Evolutionary conservation across 139 green algal species (phyloP), one percentile per base, ranked within the genome.

Genomic region (Asterochloris sp.): DNA sequence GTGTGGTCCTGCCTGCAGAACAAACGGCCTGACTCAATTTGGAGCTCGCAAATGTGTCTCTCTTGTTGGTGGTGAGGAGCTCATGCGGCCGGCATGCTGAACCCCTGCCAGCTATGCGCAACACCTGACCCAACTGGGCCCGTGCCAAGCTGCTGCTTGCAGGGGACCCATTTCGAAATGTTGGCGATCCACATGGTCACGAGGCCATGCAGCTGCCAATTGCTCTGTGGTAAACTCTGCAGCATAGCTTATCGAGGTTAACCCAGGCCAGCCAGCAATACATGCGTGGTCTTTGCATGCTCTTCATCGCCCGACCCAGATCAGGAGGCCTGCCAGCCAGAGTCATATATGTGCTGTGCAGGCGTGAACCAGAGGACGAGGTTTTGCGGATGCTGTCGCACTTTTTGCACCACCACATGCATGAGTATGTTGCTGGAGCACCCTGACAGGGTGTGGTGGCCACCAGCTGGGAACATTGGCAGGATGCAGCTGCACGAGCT

Each of bases 1-100:
- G 38, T 54, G 38, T 54, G 38, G 38, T 54, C 38, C 38, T 54
- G 38, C 38, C 38, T 54, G 38, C 38, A 61, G 76, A n/a, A 80
- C 76, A n/a, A 80, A 80, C 69, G 76, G 76, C 24, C 24, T 80
- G 60, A 69, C 76, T n/a, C 76, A 80, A 23, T 80, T 80, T 69
- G 76, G 76, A 16, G 76, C 76, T 15, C 24, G 76, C 15, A 61
- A 80, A 1, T 64, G 67, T 13, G 76, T 80, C 23, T 80, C 76
- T 27, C 67, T 61, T 54, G 76, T 80, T 16, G 76, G 76, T 80
- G 76, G 76, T 54, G 38, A 54, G 38, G 38, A 54, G 38, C 38
- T 54, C 38, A 54, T 54, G 38, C 6, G 38, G 38, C 38, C 38
- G 38, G 38, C 38, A 54, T 6, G 38, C 38, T 54, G 38, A 54